Evolutionary conservation across 2,329 filamentous ascomycete species (phyloP), one percentile per base, ranked within the genome.

Genomic region (Tolypocladium tropicale): DNA sequence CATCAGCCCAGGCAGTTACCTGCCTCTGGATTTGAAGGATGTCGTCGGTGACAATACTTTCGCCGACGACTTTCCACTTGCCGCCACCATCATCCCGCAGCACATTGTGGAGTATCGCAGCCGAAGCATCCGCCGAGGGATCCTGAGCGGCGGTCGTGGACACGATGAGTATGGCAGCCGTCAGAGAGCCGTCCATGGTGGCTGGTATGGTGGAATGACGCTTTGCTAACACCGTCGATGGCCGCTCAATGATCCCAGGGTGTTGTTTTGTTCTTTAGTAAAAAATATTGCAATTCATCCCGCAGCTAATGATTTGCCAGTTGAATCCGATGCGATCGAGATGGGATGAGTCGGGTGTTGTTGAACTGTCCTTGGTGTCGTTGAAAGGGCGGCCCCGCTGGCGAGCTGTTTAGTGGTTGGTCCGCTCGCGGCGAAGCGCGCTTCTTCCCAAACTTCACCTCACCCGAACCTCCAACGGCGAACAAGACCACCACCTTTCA

Each of bases 121-220:
- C 83, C 10, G 89, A 86, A 59, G 83, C 83, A 72, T 99, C 94
- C 1, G 89, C 85, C 4, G 87, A 84, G 0, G 90, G 82, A 69
- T 96, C 87, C 62, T 83, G 79, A 10, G 86, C 84, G 6, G 92
- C 94, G 6, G 94, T 99, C 53, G 95, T 95, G 1, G 94, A 97
- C 41, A 99, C 80, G 62, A 97, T 81, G 55, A 99, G 78, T 52
- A 99, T 85, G 9, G 88, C 89, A 36, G 85, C 87, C 67, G 77
- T 87, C 14, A 97, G 76, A 55, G 76, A 64, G 50, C 63, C 57
- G 41, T 67, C 66, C 61, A 71, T 70, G 58, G 48, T 58, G 53
- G 37, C 52, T 49, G 46, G 28, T n/a, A 25, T 14, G 4, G 23
- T 18, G 46, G 9, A 32, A n/a, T 12, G 28, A 33, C 7, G 28